These are phyloP conservation scores for Trypanosoma rangeli DNA, from an alignment of 208 protist species.

Conservation along the genomic window DNA sequence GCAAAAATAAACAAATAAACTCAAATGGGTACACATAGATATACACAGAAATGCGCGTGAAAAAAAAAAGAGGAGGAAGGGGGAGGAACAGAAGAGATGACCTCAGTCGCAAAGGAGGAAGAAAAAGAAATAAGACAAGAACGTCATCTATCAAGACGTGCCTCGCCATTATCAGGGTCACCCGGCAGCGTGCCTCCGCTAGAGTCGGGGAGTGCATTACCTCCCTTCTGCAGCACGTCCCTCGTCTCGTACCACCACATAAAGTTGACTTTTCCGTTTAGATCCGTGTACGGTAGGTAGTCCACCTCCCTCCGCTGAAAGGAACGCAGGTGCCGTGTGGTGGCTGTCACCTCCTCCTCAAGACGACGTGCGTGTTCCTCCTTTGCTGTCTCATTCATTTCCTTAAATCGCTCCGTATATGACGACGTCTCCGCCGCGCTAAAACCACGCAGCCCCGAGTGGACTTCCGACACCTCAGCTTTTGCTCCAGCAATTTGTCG, in stretches of 20 bases:
- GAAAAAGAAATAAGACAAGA: slow-evolving; percentile 9
- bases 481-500: slow-evolving; percentile 53
- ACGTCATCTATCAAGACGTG: slow-evolving; percentile 10
- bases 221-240: slow-evolving; percentile 29
- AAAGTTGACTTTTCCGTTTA: slow-evolving; percentile 93
- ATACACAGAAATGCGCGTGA: neutral
- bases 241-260: slow-evolving; percentile 94
- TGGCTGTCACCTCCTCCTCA: slow-evolving; percentile 62
- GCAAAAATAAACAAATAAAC: neutral
- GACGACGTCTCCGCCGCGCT: slow-evolving; percentile 64
- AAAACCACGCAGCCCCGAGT: slow-evolving; percentile 52
- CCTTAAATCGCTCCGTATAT: slow-evolving; percentile 55
- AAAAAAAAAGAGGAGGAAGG: neutral
- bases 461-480: slow-evolving; percentile 39
- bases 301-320: slow-evolving; percentile 88
- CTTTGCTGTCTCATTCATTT: slow-evolving; percentile 73
- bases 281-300: slow-evolving; percentile 91
- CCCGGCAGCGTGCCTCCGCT: slow-evolving; percentile 2
- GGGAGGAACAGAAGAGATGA: slow-evolving; percentile 23
- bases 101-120: slow-evolving; percentile 11
- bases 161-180: neutral
- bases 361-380: slow-evolving; percentile 62
- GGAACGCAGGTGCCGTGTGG: slow-evolving; percentile 63
- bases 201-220: slow-evolving; percentile 39
- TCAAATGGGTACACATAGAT: neutral